Base-by-base conservation (phyloP, 2,329 filamentous ascomycete genomes). In the Penicillium sp. region DNA sequence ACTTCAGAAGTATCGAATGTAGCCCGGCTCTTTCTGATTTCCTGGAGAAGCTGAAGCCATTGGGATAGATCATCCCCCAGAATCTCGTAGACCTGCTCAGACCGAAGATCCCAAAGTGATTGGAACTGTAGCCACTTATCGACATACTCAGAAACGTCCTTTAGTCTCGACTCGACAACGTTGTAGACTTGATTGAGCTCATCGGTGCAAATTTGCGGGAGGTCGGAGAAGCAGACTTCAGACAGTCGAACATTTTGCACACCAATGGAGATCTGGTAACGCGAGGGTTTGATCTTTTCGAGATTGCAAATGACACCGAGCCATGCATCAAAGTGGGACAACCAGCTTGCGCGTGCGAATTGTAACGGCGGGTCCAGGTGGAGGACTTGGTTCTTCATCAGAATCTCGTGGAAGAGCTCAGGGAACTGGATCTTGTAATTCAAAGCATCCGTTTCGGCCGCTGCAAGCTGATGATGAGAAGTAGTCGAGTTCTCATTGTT, bases 61-160 rank as follows among this genome's bases (percentile, higher is more conserved):
- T 90, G 87, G 7, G 91, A 88, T 17, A 99, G 83, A 68, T 97
- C 89, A 61, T 97, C 92, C 11, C 93, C 92, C 8, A 99, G 83
- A 50, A 90, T 85, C 59, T 96, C 91, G 68, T 97, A 96, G 1
- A 99, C 91, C 64, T 97, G 90, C 61, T 97, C 93, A 3, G 93
- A 91, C 71, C 96, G 93, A 55, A 99, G 82, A 78, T 99, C 94
- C 94, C 94, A 99, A 0, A 99, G 82, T 7, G 93, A 97, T 74
- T 99, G 94, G 76, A 97, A 99, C 67, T 97, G 94, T 43, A 99
- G 81, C 94, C 94, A 99, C 74, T 97, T 95, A 71, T 97, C 91
- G 10, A 99, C 91, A 65, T 99, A 99, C 4, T 82, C 81, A 36
- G 89, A 85, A 31, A 97, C 90, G 41, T 89, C 86, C 16, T 82